Percentiles rank a stretch among this genome's conserved stretches.
Evolutionary conservation across 768 basidiomycete species (phyloP).

Genomic region (Lepiota venenata): DNA sequence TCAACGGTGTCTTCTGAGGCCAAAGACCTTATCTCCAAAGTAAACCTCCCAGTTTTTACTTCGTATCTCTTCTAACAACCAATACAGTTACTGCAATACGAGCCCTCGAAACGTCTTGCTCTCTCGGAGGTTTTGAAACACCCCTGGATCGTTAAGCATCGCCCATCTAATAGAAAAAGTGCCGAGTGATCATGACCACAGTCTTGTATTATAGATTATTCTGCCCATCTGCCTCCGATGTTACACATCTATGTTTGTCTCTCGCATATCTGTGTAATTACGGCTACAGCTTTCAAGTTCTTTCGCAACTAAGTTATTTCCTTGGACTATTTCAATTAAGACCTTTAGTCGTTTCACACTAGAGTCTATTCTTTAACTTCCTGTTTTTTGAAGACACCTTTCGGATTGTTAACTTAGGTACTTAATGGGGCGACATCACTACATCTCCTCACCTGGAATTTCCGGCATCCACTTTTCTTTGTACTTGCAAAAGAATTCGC

Average conservation of each 20-base stretch:
- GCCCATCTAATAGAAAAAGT: slow-evolving; percentile 35
- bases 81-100: slow-evolving; percentile 78
- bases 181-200: slow-evolving; percentile 8
- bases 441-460: slow-evolving; percentile 13
- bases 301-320: background rate
- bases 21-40: slow-evolving; percentile 60
- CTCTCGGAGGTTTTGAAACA: slow-evolving; percentile 73
- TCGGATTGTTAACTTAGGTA: background rate
- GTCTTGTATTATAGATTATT: background rate
- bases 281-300: background rate
- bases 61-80: background rate
- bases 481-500: slow-evolving; percentile 18
- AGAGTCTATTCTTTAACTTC: slow-evolving; percentile 14
- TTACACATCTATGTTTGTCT: background rate
- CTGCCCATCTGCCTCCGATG: no score
- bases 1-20: slow-evolving; percentile 57
- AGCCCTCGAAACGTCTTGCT: slow-evolving; percentile 73
- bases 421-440: background rate
- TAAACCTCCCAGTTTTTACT: slow-evolving; percentile 26
- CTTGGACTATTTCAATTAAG: background rate
- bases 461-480: slow-evolving; percentile 16
- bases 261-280: background rate
- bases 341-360: background rate
- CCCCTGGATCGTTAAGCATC: slow-evolving; percentile 81
- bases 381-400: slow-evolving; percentile 16